These are phyloP conservation scores for Clarireedia paspali DNA, from an alignment of 2,329 filamentous ascomycete species.

Conservation along the genomic window DNA sequence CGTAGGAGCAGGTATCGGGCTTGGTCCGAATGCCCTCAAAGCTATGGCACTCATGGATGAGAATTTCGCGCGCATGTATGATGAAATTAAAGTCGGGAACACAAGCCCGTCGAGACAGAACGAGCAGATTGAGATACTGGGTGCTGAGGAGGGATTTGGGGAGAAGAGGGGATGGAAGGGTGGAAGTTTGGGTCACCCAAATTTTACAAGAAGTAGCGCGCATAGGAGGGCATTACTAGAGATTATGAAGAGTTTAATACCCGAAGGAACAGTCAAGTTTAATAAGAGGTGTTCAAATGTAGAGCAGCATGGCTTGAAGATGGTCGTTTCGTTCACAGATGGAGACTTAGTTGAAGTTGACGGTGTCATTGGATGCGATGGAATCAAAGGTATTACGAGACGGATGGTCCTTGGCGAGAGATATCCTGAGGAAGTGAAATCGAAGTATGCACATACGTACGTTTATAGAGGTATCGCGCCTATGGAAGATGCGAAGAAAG, in stretches of 20 bases:
- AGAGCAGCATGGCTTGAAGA: slow-evolving; percentile 8
- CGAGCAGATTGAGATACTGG: slow-evolving; percentile 35
- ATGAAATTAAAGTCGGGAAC: slow-evolving; percentile 34
- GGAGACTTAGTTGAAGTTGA: slow-evolving; percentile 33
- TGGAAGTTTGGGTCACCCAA: slow-evolving; percentile 31
- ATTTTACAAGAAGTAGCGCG: slow-evolving; percentile 34
- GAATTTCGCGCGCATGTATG: slow-evolving; percentile 32
- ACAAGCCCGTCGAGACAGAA: slow-evolving; percentile 31
- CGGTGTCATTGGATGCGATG: slow-evolving; percentile 37
- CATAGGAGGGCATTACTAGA: slow-evolving; percentile 37
- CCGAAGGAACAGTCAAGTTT: slow-evolving; percentile 26
- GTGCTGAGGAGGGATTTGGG: slow-evolving; percentile 35
- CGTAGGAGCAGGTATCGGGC: slow-evolving; percentile 28
- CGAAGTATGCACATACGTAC: slow-evolving; percentile 45
- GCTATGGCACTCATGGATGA: slow-evolving; percentile 36
- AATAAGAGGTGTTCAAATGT: slow-evolving; percentile 25
- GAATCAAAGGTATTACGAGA: slow-evolving; percentile 49
- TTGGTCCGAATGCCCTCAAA: slow-evolving; percentile 35
- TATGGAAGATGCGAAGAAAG: slow-evolving; percentile 41
- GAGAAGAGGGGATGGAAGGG: slow-evolving; percentile 31
- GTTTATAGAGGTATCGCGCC: slow-evolving; percentile 53
- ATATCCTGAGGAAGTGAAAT: slow-evolving; percentile 19
- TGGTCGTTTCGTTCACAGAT: slow-evolving; percentile 34
- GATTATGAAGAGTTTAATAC: slow-evolving; percentile 34
- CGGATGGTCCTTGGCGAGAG: slow-evolving; percentile 38